phyloP scores from a whole-genome alignment of 345 rosid genomes.

The Eucalyptus curtisii region DNA sequence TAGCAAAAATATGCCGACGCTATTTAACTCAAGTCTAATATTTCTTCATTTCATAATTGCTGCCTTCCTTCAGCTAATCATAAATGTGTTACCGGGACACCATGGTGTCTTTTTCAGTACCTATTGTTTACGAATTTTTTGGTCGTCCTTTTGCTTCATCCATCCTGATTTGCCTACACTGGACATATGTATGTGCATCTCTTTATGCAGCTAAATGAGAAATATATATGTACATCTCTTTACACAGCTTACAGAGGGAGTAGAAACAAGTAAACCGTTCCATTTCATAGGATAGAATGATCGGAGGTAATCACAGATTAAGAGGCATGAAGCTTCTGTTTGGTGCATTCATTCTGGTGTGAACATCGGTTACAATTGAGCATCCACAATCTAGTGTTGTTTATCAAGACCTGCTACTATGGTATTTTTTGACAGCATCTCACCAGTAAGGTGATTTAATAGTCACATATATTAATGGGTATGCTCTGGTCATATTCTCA shows the following conservation, averaged over 20 bases:
- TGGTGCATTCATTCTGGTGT: neutral
- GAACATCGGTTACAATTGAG: neutral
- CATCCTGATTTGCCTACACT: neutral
- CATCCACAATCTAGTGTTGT: neutral
- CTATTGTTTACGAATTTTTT: neutral
- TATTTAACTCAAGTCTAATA: neutral
- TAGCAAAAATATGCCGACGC: neutral
- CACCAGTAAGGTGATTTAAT: neutral
- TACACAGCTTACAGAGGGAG: neutral
- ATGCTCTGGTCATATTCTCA: neutral
- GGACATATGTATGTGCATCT: neutral
- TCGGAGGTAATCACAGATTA: neutral
- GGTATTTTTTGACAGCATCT: neutral
- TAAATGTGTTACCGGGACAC: neutral
- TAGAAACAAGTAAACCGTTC: neutral
- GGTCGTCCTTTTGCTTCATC: neutral
- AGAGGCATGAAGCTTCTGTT: neutral
- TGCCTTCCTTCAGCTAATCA: neutral
- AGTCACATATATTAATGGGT: neutral
- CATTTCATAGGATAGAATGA: neutral
- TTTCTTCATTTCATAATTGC: neutral
- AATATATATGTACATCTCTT: neutral
- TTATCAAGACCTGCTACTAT: neutral
- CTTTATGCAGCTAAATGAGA: neutral
- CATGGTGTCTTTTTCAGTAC: neutral